A percentile compares a stretch with the other conserved stretches of the same genome.
Evolutionary conservation across 2,329 filamentous ascomycete species (phyloP).

Genomic region (Didymella sp.): DNA sequence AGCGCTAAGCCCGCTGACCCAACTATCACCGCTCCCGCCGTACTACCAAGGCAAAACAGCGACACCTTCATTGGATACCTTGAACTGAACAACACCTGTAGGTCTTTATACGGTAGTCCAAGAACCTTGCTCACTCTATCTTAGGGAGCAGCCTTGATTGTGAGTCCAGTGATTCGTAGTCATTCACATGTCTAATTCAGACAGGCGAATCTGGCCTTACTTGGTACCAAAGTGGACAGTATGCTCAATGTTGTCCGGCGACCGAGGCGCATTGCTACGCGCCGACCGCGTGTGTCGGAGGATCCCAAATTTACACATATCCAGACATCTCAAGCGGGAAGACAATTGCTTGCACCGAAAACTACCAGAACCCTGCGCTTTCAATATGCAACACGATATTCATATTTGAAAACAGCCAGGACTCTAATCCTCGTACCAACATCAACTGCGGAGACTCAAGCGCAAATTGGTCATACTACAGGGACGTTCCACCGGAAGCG

Average conservation of each 20-base stretch:
- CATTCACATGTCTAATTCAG: background rate
- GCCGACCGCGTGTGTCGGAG: constrained; percentile 36
- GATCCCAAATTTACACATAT: constrained; percentile 38
- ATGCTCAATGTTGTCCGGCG: constrained; percentile 41
- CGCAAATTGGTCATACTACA: constrained; percentile 38
- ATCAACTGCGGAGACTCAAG: constrained; percentile 37
- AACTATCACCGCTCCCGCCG: constrained; percentile 39
- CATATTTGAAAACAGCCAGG: constrained; percentile 40
- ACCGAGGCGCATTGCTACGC: constrained; percentile 33
- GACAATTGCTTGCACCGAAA: constrained; percentile 39
- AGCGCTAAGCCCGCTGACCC: constrained; percentile 35
- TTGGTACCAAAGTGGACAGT: constrained; percentile 39
- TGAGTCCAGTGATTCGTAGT: background rate
- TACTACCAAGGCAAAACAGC: constrained; percentile 38
- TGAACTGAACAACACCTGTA: constrained; percentile 31
- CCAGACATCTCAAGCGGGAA: constrained; percentile 24
- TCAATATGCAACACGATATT: constrained; percentile 42
- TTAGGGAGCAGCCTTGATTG: constrained; percentile 35
- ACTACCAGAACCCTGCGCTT: constrained; percentile 28
- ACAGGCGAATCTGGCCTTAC: constrained; percentile 29
- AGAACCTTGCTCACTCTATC: constrained; percentile 2
- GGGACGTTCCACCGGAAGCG: constrained; percentile 28
- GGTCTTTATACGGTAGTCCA: background rate
- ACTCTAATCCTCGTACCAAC: constrained; percentile 37
- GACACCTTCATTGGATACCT: constrained; percentile 38